Percentiles rank a stretch among this genome's conserved stretches.
Conservation (phyloP, 1,139 yeast genomes). For the Zygosaccharomyces pseudobailii region DNA sequence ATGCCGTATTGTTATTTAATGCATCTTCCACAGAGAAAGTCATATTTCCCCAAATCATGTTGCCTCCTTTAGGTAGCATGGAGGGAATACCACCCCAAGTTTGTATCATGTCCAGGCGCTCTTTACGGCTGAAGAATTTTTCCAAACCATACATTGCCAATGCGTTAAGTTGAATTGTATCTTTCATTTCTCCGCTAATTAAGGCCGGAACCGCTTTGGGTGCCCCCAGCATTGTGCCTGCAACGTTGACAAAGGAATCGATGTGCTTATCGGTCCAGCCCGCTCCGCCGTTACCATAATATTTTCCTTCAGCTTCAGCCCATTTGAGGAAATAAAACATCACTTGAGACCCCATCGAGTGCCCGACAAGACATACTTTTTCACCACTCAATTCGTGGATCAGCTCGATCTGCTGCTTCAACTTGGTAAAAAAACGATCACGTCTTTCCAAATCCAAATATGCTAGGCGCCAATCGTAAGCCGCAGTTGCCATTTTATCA, state of each 20-base stretch:
- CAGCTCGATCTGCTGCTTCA: constrained; percentile 69
- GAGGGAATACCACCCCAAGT: constrained; percentile 92
- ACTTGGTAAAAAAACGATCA: constrained; percentile 75
- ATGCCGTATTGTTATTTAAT: constrained; percentile 33
- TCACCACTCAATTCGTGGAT: constrained; percentile 50
- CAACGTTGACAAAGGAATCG: constrained; percentile 75
- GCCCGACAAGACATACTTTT: constrained; percentile 78
- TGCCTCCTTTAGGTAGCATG: constrained; percentile 96
- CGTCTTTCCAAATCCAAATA: constrained; percentile 82
- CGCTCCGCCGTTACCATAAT: constrained; percentile 83
- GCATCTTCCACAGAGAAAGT: constrained; percentile 51
- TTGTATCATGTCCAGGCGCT: constrained; percentile 77
- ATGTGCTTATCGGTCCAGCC: constrained; percentile 82
- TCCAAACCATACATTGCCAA: constrained; percentile 92
- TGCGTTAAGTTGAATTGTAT: constrained; percentile 88
- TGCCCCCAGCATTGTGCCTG: constrained; percentile 86
- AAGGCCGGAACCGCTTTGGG: constrained; percentile 92
- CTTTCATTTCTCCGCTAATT: constrained; percentile 95
- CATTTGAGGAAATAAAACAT: constrained; percentile 85
- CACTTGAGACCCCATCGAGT: constrained; percentile 95
- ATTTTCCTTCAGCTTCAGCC: constrained; percentile 83
- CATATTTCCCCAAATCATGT: constrained; percentile 75
- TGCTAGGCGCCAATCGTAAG: constrained; percentile 94
- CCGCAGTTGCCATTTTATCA: constrained; percentile 81
- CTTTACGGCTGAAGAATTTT: constrained; percentile 84